Percentiles rank a stretch among this genome's conserved stretches.
These are phyloP conservation scores for Rosa rugosa DNA, from an alignment of 306 rosid genomes.

Conservation along the genomic window DNA sequence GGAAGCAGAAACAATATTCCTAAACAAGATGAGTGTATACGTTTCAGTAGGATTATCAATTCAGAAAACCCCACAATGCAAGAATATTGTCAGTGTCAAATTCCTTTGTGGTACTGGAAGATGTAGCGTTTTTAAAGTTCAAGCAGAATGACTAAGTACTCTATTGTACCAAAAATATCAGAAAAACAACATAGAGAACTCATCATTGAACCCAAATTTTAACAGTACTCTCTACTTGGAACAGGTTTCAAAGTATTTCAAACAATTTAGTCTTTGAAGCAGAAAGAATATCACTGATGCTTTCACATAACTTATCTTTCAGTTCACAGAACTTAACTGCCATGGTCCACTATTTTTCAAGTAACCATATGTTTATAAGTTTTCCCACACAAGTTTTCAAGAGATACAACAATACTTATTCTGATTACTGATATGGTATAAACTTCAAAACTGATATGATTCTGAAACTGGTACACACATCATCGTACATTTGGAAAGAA, in stretches of 20 bases:
- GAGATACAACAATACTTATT: neutral
- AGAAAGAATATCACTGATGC: neutral
- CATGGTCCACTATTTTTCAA: neutral
- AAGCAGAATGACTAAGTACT: neutral
- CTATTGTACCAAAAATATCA: neutral
- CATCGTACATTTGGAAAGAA: conserved; percentile 12
- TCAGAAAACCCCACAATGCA: neutral
- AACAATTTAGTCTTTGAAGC: neutral
- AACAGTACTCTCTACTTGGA: neutral
- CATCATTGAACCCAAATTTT: neutral
- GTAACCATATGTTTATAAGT: neutral
- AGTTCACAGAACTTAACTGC: neutral
- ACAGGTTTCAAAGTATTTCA: neutral
- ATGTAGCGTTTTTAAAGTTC: neutral
- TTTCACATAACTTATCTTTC: neutral
- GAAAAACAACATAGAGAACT: neutral
- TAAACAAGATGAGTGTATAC: neutral
- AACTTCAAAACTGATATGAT: neutral
- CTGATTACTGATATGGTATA: neutral
- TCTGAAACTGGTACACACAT: neutral
- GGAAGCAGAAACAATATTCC: neutral
- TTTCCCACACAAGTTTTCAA: neutral
- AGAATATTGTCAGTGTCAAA: neutral
- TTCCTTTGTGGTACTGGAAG: neutral
- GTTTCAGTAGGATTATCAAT: neutral